Conservation (phyloP, 2,329 filamentous ascomycete species). For the Epichloe brachyelytri region DNA sequence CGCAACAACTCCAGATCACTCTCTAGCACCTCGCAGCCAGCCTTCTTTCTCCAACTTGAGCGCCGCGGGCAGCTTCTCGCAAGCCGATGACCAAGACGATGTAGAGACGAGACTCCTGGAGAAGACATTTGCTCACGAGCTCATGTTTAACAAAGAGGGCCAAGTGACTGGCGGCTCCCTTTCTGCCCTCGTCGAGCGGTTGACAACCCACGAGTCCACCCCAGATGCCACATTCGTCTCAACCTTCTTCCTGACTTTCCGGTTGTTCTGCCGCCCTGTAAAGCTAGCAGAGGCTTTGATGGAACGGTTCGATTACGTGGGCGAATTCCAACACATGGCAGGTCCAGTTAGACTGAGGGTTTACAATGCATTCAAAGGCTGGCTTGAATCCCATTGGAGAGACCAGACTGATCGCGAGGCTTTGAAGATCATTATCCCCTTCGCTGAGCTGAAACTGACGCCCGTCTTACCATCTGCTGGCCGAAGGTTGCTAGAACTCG, state of each 20-base stretch:
- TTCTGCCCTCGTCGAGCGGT: conserved; percentile 79
- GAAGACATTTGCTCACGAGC: conserved; percentile 81
- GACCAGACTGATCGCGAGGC: conserved; percentile 67
- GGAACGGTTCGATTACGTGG: conserved; percentile 84
- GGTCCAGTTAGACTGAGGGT: conserved; percentile 77
- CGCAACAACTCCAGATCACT: conserved; percentile 70
- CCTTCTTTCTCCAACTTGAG: conserved; percentile 58
- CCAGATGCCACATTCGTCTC: conserved; percentile 87
- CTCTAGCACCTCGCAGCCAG: conserved; percentile 40
- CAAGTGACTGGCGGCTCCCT: conserved; percentile 89
- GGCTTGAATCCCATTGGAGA: conserved; percentile 93
- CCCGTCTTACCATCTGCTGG: conserved; percentile 62
- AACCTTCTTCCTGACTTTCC: conserved; percentile 92
- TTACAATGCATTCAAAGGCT: conserved; percentile 94
- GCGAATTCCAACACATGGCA: conserved; percentile 59
- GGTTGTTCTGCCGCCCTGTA: conserved; percentile 73
- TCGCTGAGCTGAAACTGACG: conserved; percentile 62
- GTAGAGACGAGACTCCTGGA: conserved; percentile 76
- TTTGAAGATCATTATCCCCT: conserved; percentile 61
- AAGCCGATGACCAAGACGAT: conserved; percentile 66
- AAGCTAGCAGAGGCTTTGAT: conserved; percentile 74
- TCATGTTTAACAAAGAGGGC: conserved; percentile 88
- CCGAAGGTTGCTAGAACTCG: conserved; percentile 66
- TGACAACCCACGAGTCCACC: conserved; percentile 85
- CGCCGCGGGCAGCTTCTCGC: conserved; percentile 47